A percentile compares a stretch with the other conserved stretches of the same genome.
These are phyloP conservation scores for Citrus sp. DNA, from an alignment of 345 rosid species.

Conservation along the genomic window DNA sequence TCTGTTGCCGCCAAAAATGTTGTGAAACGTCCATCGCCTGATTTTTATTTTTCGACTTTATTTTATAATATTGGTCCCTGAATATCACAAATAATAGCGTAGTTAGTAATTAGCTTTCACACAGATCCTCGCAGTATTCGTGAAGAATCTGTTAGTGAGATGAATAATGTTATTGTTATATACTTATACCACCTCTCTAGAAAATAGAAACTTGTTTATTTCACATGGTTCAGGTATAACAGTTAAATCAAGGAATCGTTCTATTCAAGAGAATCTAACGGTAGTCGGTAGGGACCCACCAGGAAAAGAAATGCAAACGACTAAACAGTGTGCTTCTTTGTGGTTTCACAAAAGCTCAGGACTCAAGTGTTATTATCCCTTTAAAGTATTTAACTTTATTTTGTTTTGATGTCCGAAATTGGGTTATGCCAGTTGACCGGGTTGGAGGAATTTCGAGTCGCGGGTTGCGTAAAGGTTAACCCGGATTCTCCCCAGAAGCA, in stretches of 20 bases:
- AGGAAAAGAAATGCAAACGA: background rate
- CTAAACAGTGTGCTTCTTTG: background rate
- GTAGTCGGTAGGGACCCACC: background rate
- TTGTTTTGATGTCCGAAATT: background rate
- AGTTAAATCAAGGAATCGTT: too few relatives aligned
- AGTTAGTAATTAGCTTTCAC: background rate
- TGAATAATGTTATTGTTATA: too few relatives aligned
- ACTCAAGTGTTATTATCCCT: background rate
- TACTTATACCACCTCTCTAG: too few relatives aligned
- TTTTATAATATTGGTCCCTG: background rate
- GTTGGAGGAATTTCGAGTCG: conserved; percentile 51
- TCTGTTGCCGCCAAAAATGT: conserved; percentile 69
- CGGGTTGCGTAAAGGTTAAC: conserved; percentile 80
- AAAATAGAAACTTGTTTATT: too few relatives aligned
- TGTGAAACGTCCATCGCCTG: background rate
- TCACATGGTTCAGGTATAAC: too few relatives aligned
- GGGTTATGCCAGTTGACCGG: conserved; percentile 44
- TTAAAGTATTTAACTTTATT: too few relatives aligned
- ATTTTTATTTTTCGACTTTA: background rate
- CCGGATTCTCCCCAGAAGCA: conserved; percentile 97
- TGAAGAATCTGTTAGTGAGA: too few relatives aligned
- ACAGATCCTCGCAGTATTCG: background rate
- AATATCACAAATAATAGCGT: background rate
- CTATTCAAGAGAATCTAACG: background rate
- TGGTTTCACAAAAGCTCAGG: background rate